Base-by-base conservation (phyloP, 2,329 filamentous ascomycete species). In the Fusarium multiceps region DNA sequence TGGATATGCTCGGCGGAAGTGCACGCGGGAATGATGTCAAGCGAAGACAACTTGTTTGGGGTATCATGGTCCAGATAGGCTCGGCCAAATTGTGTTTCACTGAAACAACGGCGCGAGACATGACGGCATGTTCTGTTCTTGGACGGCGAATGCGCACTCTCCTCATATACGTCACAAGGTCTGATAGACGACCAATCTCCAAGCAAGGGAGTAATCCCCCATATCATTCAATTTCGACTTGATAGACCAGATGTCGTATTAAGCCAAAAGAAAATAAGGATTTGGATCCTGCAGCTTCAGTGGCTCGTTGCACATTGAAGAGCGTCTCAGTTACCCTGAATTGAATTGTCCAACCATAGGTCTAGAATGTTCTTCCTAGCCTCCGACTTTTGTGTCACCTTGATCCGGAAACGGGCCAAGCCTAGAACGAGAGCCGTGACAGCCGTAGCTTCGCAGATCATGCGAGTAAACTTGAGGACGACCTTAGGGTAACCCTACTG, bases 61-160 rank as follows among this genome's bases (percentile, higher is more conserved):
- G 20, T 47, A 56, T 32, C 46, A 51, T 69, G 41, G 25, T 56
- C 45, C 43, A 40, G 55, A 59, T 42, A 65, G 14, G 41, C 25
- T 55, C 40, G 51, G 45, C 46, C 56, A 56, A 56, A 40, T 51
- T 65, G 56, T 68, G 57, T 55, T 62, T 46, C 51, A 54, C 51
- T 71, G 64, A 74, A 74, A 70, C 55, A 37, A 45, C 42, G 64
- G 53, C 53, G 51, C 68, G 61, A 74, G 59, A 63, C 51, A 75
- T 74, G 68, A 74, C 69, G 69, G 65, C 69, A 68, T 72, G 20
- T 41, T 58, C 21, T 58, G 45, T 40, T 54, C 41, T 41, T 66
- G 37, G 40, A 45, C 47, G 28, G 47, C 46, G 45, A 42, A 25
- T 32, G 55, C 41, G 40, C 59, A 64, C 40, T 48, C 40, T 46